These are phyloP conservation scores for Arachis monticola DNA, from an alignment of 331 rosid genomes.

Conservation along the genomic window DNA sequence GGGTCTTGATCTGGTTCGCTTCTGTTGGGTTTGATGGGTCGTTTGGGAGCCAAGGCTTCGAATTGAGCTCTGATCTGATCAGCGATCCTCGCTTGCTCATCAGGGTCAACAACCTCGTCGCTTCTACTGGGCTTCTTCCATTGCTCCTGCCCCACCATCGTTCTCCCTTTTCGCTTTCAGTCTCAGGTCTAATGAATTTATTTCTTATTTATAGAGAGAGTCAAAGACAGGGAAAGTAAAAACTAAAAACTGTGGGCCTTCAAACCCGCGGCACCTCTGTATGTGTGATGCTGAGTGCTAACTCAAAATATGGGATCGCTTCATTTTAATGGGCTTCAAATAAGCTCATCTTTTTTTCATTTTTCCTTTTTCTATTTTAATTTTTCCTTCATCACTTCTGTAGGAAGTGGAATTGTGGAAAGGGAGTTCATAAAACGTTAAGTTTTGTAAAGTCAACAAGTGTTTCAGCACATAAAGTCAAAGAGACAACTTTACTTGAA, in stretches of 20 bases:
- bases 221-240: too few species aligned
- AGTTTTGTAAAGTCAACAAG: too few species aligned
- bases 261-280: conserved; percentile 19
- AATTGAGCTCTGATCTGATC: conserved; percentile 63
- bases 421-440: too few species aligned
- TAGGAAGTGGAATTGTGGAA: too few species aligned
- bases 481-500: too few species aligned
- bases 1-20: conserved; percentile 64
- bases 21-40: conserved; percentile 71
- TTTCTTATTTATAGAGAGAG: too few species aligned
- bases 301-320: too few species aligned
- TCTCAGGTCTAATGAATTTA: too few species aligned
- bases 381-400: too few species aligned
- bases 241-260: conserved; percentile 31
- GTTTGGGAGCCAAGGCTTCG: conserved; percentile 67
- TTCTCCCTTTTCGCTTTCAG: neutral
- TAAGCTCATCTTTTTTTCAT: neutral
- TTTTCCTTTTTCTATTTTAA: too few species aligned
- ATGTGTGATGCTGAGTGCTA: neutral
- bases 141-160: conserved; percentile 46
- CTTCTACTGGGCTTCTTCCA: conserved; percentile 79
- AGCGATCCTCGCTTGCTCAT: conserved; percentile 60
- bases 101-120: conserved; percentile 61
- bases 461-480: too few species aligned
- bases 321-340: neutral